Conservation (phyloP, 78 protist species). For the Dictyostelium intermedium region DNA sequence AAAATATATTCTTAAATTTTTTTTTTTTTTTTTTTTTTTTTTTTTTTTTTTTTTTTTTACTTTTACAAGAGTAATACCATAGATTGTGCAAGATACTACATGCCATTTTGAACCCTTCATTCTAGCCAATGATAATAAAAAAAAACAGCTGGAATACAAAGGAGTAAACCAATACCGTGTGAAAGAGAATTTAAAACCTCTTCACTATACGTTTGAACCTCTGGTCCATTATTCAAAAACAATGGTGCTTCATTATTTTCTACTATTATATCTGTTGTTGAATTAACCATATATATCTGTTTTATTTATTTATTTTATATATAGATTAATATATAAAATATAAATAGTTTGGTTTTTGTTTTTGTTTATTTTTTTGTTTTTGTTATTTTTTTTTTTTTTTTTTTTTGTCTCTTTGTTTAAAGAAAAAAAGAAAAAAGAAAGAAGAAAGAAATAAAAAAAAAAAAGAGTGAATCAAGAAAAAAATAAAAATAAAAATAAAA, state of each 20-base stretch:
- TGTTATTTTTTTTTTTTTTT: background rate
- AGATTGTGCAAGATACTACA: slow-evolving; percentile 59
- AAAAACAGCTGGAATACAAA: slow-evolving; percentile 73
- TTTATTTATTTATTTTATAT: background rate
- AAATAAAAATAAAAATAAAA: background rate
- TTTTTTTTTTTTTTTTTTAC: background rate
- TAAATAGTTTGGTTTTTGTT: background rate
- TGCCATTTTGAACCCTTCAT: slow-evolving; percentile 72
- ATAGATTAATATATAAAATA: background rate
- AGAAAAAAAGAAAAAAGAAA: background rate
- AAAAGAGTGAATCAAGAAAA: background rate
- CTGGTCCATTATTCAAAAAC: slow-evolving; percentile 18
- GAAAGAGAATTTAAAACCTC: slow-evolving; percentile 65
- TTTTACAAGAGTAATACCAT: slow-evolving; percentile 62
- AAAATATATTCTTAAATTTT: background rate
- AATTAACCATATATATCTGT: background rate
- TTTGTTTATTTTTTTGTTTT: background rate
- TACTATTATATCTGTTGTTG: background rate
- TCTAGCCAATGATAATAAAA: slow-evolving; percentile 54
- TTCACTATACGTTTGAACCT: slow-evolving; percentile 39
- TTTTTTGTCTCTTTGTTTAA: background rate
- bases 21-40: background rate
- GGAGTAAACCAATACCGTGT: slow-evolving; percentile 30
- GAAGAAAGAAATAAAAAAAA: background rate
- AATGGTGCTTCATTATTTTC: background rate